Evolutionary conservation across 805 yeast genomes (phyloP), one percentile per base, ranked within the genome.

Genomic region (Metahyphopichia silvanorum): DNA sequence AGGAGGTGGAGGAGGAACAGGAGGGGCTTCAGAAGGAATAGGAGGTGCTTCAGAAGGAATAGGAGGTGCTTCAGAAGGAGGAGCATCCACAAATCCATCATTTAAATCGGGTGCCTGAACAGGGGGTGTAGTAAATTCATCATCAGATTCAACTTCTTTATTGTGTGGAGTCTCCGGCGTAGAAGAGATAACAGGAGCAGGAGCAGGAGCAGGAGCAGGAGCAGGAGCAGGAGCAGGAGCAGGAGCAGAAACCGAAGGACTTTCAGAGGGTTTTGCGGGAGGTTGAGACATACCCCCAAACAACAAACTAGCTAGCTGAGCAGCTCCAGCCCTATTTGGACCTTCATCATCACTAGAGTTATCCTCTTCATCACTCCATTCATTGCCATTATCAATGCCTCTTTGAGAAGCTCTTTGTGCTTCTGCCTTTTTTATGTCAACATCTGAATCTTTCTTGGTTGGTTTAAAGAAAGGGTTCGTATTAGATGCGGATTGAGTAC

Each of bases 331-430:
- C 31, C 70, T 55, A 35, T 71, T 65, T 14, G 57, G 77, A 49
- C 44, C 68, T 33, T 66, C 73, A 30, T 74, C 79, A 32, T 71
- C 76, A 10, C 73, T 74, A 10, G 63, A 63, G 28, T 52, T 55
- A 13, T 61, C 68, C 16, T 55, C 55, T 19, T 59, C 45, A 32
- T 72, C 76, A 39, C 77, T 77, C 61, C 72, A 73, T 35, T 62
- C 78, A 32, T 60, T 66, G 24, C 60, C 66, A 17, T 51, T 57
- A 6, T 60, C 59, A 25, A 62, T 47, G 4, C 81, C 81, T 55
- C 89, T 69, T 53, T 84, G 91, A 6, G 85, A 76, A 17, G 74
- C 77, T 56, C 93, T 69, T 55, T 83, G 89, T 2, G 80, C 82
- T 35, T 78, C 82, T 18, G 83, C 76, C 38, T 77, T 76, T 39